A percentile compares a stretch with the other conserved stretches of the same genome.
These are phyloP conservation scores for Cladosporium oxysporum DNA, from an alignment of 2,329 filamentous ascomycete species.

Conservation along the genomic window DNA sequence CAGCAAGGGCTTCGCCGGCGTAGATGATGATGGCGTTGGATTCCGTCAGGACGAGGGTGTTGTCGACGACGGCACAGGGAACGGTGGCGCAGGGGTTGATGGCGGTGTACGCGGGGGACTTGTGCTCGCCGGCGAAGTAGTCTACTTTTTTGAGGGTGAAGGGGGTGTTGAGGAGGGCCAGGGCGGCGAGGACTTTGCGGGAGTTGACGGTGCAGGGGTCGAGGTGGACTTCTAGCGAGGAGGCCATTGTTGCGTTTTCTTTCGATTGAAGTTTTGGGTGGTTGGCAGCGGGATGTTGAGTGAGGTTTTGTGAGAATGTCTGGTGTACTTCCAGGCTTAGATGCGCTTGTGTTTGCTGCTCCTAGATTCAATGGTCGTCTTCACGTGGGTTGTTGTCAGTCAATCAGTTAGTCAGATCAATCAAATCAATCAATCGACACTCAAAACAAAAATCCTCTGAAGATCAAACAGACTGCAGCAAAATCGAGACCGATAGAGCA, in stretches of 20 bases:
- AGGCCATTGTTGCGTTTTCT: neutral
- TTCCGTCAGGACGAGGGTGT: constrained; percentile 44
- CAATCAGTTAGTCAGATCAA: neutral
- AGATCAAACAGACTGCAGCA: neutral
- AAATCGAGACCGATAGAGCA: neutral
- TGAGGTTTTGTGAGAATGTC: neutral
- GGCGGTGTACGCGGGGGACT: constrained; percentile 37
- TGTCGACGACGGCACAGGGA: constrained; percentile 37
- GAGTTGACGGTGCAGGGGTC: constrained; percentile 47
- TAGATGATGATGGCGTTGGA: constrained; percentile 48
- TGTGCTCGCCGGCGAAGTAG: constrained; percentile 46
- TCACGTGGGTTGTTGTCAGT: neutral
- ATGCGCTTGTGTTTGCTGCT: neutral
- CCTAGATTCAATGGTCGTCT: neutral
- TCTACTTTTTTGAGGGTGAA: constrained; percentile 43
- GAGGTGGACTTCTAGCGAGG: constrained; percentile 33
- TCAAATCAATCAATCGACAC: too few relatives aligned
- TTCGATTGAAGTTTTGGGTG: neutral
- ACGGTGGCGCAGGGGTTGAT: constrained; percentile 44
- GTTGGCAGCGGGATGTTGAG: neutral
- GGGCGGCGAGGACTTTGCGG: constrained; percentile 45
- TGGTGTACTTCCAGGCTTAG: neutral
- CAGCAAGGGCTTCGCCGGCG: constrained; percentile 39
- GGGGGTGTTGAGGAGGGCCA: constrained; percentile 40
- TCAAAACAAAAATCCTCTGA: too few relatives aligned